Base-by-base conservation (phyloP, 768 basidiomycete species). In the Trametopsis cervina region DNA sequence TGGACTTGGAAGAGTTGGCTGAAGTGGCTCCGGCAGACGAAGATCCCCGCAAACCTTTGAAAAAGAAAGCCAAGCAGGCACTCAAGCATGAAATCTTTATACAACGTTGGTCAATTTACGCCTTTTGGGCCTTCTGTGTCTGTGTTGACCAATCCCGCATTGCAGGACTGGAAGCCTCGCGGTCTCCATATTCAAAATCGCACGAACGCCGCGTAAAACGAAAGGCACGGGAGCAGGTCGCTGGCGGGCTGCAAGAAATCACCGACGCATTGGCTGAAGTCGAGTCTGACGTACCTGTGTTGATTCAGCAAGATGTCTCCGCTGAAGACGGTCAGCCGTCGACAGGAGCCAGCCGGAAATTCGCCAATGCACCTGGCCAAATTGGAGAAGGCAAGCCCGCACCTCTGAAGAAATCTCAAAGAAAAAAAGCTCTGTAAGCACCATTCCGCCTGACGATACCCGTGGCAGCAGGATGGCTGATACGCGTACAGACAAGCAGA, bases 181-280 rank as follows among this genome's bases (percentile, higher is more conserved):
- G 63, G 33, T 65, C 71, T 0, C 78, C 79, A 17, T 80, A 84
- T 59, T 89, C 87, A 0, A 89, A 81, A 63, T 83, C 80, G 17
- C 87, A 89, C 58, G 69, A 66, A 38, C 77, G 85, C 20, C 78
- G 87, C 24, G 57, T 83, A 58, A 88, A 86, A 59, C 79, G 79
- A 55, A 86, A 79, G 58, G 79, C 75, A 42, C 80, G 73, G 27
- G 66, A 68, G 40, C 55, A 65, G 50, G 60, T 68, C 36, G 65
- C 57, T n/a, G 61, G 67, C 35, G 66, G 62, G 20, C 50, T 71
- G 47, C 49, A 48, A 17, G 60, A 63, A 17, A 60, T 71, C 42
- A 70, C 76, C 50, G 64, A 63, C 5, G 82, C 73, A n/a, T 70
- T 87, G 52, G 69, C 73, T 23, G 69, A 74, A 17, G 62, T 87